These are phyloP conservation scores for Solanum appendiculatum DNA, from an alignment of 257 asterid species.

Conservation along the genomic window DNA sequence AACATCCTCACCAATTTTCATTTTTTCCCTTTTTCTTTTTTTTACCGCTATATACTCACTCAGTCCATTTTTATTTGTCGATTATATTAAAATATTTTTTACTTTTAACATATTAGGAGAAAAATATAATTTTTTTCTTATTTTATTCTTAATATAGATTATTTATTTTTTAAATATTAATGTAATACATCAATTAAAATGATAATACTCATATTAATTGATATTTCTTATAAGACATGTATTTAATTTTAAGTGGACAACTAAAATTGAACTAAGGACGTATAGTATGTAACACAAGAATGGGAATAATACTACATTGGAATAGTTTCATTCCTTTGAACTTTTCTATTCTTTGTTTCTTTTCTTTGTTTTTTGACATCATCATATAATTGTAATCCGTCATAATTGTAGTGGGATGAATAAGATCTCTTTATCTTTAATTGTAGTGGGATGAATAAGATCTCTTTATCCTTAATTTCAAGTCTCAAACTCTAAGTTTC, in stretches of 20 bases:
- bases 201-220: too few relatives aligned
- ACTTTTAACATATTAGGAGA: too few relatives aligned
- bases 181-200: too few relatives aligned
- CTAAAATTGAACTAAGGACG: too few relatives aligned
- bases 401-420: background rate
- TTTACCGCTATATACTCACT: background rate
- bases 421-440: background rate
- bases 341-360: background rate
- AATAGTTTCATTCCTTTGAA: conserved; percentile 1
- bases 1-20: background rate
- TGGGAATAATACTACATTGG: background rate
- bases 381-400: rapidly evolving
- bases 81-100: too few relatives aligned
- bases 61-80: too few relatives aligned
- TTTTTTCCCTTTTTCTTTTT: background rate
- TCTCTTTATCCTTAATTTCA: background rate
- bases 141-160: too few relatives aligned
- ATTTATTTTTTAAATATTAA: too few relatives aligned
- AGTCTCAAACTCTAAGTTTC: rapidly evolving
- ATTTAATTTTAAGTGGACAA: background rate
- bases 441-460: background rate
- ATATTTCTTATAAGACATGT: too few relatives aligned
- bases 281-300: background rate
- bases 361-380: background rate
- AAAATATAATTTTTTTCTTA: too few relatives aligned